Percentiles rank a stretch among this genome's conserved stretches.
phyloP scores from a whole-genome alignment of 768 basidiomycete genomes.

The Lactarius sp. region DNA sequence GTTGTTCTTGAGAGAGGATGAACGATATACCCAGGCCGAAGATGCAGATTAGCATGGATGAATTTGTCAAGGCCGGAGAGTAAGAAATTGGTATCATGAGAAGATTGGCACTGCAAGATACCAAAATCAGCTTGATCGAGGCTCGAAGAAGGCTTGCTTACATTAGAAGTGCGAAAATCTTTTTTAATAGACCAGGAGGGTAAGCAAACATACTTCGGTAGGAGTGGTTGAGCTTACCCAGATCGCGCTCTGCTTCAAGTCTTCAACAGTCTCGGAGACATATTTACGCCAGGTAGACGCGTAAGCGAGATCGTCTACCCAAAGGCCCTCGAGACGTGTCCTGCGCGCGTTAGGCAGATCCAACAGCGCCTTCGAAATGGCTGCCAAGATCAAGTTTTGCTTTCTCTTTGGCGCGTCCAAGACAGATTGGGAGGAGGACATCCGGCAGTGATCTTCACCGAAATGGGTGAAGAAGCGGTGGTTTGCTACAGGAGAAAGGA shows the following conservation, averaged over 20 bases:
- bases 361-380: conserved; percentile 9
- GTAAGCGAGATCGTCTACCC: conserved; percentile 3
- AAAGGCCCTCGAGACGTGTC: conserved; percentile 1
- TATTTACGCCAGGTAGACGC: conserved; percentile 8
- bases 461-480: conserved; percentile 14
- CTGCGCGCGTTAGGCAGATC: conserved; percentile 1
- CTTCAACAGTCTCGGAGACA: conserved; percentile 3
- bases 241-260: not conserved
- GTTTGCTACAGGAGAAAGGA: not conserved
- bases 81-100: not conserved
- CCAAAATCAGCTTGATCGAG: not conserved
- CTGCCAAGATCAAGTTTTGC: not conserved
- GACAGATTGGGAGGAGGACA: conserved; percentile 3
- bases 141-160: not conserved
- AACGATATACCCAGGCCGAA: not conserved
- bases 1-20: conserved; percentile 6
- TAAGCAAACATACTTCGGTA: not conserved
- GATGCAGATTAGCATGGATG: conserved; percentile 1
- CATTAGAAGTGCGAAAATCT: conserved; percentile 6
- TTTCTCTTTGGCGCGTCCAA: not conserved
- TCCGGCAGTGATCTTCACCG: conserved; percentile 5
- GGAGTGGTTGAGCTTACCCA: conserved; percentile 1
- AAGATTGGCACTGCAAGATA: conserved; percentile 4
- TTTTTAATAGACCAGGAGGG: not conserved
- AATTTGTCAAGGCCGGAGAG: not conserved